Evolutionary conservation across 495 filamentous ascomycete genomes (phyloP), one percentile per base, ranked within the genome.

Genomic region (Penicillium samsonianum): DNA sequence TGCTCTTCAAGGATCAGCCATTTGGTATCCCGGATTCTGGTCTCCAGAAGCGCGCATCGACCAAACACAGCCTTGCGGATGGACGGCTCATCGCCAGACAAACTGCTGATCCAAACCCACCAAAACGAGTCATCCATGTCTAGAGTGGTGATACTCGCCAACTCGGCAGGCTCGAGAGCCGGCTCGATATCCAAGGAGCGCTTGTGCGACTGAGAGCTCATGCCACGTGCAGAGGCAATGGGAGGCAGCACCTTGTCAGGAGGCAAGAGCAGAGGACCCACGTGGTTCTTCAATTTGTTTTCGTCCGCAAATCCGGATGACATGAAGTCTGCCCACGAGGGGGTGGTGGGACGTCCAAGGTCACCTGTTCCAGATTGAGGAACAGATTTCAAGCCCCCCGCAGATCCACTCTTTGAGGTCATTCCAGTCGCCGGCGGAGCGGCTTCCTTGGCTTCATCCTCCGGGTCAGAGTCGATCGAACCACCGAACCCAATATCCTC

Each of bases 61-160:
- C 94, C 95, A 73, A 98, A 98, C 17, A 90, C 90, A 4, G 92
- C 87, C 71, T 98, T 98, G 54, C 94, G 84, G 30, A 85, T 78
- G 0, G 83, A 71, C 2, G 91, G 86, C 71, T 98, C 94, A 64
- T 98, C 94, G 7, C 84, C 88, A 2, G 92, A 93, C 68, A 98
- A 73, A 78, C 94, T 98, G 63, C 84, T 94, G 80, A 98, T 97
- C 94, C 94, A 98, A 23, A 98, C 94, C 94, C 94, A 98, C 95
- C 95, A 98, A 70, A 98, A 98, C 0, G 92, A 87, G 67, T 98
- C 94, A 65, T 98, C 94, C 11, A 98, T 77, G 57, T 95, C 89
- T 46, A 98, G 82, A 43, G 82, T 81, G 30, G 82, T 87, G 61
- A 98, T 96, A 63, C 90, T 96, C 23, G 93, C 93, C 43, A 98